A percentile compares a stretch with the other conserved stretches of the same genome.
Conservation (phyloP, 116 monocot species). For the Zostera marina region DNA sequence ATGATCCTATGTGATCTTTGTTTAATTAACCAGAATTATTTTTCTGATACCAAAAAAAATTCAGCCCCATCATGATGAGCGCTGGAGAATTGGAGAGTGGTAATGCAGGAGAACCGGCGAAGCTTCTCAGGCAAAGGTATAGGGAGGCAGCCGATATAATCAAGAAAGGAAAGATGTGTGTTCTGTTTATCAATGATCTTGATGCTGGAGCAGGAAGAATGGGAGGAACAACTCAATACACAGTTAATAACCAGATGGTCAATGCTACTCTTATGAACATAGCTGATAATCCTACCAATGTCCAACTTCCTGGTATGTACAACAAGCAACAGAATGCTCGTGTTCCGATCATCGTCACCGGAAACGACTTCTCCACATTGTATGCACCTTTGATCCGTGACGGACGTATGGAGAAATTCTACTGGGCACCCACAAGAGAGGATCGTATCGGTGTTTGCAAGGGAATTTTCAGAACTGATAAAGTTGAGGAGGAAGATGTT, state of each 20-base stretch:
- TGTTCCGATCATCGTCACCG: conserved; percentile 90
- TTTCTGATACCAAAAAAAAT: background rate
- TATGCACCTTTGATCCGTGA: conserved; percentile 96
- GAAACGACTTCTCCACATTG: conserved; percentile 93
- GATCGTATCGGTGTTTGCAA: conserved; percentile 80
- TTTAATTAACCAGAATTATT: background rate
- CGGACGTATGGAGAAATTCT: conserved; percentile 99
- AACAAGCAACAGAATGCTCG: conserved; percentile 95
- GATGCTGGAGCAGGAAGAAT: conserved; percentile 91
- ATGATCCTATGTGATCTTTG: no score
- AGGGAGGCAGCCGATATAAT: conserved; percentile 90
- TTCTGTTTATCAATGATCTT: conserved; percentile 96
- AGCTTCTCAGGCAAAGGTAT: conserved; percentile 82
- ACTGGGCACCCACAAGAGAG: conserved; percentile 96
- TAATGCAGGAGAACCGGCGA: conserved; percentile 92
- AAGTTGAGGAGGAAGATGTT: conserved; percentile 34
- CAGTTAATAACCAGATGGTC: conserved; percentile 99
- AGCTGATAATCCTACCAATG: conserved; percentile 88
- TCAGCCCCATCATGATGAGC: conserved; percentile 99
- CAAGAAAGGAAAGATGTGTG: conserved; percentile 90
- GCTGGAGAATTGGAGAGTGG: conserved; percentile 97
- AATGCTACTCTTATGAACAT: conserved; percentile 99
- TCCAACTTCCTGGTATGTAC: conserved; percentile 97
- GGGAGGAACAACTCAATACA: conserved; percentile 96
- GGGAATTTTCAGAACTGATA: conserved; percentile 84